Conservation (phyloP, 1,284 basidiomycete genomes). For the Cutaneotrichosporon cyanovorans region DNA sequence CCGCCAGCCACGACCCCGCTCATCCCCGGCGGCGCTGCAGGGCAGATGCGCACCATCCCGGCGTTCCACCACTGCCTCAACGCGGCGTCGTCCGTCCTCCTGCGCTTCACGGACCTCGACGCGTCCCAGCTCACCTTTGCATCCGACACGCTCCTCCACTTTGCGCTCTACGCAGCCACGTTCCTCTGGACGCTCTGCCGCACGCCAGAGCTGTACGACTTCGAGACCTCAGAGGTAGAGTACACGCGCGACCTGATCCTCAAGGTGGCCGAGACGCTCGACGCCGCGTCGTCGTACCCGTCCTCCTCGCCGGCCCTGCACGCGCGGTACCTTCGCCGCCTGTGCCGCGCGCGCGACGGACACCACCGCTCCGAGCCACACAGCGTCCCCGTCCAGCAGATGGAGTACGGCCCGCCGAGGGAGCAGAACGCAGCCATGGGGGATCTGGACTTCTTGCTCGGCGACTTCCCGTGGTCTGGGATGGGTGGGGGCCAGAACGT, state of each 20-base stretch:
- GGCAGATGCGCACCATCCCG: constrained; percentile 22
- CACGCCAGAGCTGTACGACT: constrained; percentile 27
- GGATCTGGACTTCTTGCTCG: constrained; percentile 26
- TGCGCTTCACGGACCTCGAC: constrained; percentile 25
- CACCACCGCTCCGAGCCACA: constrained; percentile 3
- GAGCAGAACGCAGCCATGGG: constrained; percentile 2
- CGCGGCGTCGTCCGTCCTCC: constrained; percentile 27
- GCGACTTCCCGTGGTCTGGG: constrained; percentile 28
- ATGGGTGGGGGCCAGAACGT: too few relatives aligned
- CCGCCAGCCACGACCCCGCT: constrained; percentile 12
- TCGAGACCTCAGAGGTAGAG: constrained; percentile 27
- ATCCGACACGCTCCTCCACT: constrained; percentile 35
- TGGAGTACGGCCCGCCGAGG: not conserved
- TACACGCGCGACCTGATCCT: constrained; percentile 30
- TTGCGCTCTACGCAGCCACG: constrained; percentile 34
- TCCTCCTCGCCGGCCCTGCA: constrained; percentile 30
- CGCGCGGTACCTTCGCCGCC: constrained; percentile 28
- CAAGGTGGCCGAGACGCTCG: constrained; percentile 26
- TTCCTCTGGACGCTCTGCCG: constrained; percentile 27
- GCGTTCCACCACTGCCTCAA: constrained; percentile 33
- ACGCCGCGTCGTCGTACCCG: constrained; percentile 24
- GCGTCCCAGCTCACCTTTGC: constrained; percentile 28
- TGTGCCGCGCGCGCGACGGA: constrained; percentile 12
- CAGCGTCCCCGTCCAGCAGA: not conserved
- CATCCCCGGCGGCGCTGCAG: constrained; percentile 3